phyloP scores from a whole-genome alignment of 768 basidiomycete genomes.

The Leccinum disarticulatum region DNA sequence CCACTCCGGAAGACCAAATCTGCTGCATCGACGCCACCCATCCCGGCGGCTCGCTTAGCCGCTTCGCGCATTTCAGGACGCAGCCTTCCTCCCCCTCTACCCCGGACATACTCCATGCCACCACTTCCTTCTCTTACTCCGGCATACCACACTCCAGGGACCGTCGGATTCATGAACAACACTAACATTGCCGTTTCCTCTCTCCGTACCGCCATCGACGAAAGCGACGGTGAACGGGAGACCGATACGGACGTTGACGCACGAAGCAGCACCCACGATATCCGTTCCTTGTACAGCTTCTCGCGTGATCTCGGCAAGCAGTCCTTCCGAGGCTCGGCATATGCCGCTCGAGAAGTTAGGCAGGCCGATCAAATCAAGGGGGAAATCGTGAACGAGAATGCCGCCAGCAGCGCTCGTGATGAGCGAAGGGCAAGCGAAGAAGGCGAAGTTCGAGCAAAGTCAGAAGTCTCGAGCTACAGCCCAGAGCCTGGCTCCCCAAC shows the following conservation, averaged over 20 bases:
- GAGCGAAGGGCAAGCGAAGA: constrained; percentile 13
- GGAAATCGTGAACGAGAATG: constrained; percentile 19
- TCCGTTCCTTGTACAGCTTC: constrained; percentile 36
- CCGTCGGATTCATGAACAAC: constrained; percentile 34
- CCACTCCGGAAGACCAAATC: constrained; percentile 37
- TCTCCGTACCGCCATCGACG: constrained; percentile 35
- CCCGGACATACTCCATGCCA: constrained; percentile 35
- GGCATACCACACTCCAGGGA: constrained; percentile 27
- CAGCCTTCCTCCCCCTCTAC: constrained; percentile 29
- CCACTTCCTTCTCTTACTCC: constrained; percentile 31
- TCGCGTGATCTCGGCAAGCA: constrained; percentile 32
- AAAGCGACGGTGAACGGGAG: constrained; percentile 35
- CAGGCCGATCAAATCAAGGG: constrained; percentile 22
- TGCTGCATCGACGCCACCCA: constrained; percentile 36
- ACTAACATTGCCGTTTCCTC: constrained; percentile 38
- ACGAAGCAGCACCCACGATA: constrained; percentile 24
- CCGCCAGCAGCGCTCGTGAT: constrained; percentile 10
- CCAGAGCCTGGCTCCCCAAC: constrained; percentile 23
- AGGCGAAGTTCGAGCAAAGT: constrained; percentile 13
- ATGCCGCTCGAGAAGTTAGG: constrained; percentile 25
- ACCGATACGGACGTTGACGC: constrained; percentile 34
- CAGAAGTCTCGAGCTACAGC: constrained; percentile 14
- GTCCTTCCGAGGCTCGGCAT: constrained; percentile 23
- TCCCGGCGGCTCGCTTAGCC: constrained; percentile 33
- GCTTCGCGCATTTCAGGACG: constrained; percentile 35